phyloP scores from a whole-genome alignment of 139 green algal genomes.

The Tetradesmus obliquus region DNA sequence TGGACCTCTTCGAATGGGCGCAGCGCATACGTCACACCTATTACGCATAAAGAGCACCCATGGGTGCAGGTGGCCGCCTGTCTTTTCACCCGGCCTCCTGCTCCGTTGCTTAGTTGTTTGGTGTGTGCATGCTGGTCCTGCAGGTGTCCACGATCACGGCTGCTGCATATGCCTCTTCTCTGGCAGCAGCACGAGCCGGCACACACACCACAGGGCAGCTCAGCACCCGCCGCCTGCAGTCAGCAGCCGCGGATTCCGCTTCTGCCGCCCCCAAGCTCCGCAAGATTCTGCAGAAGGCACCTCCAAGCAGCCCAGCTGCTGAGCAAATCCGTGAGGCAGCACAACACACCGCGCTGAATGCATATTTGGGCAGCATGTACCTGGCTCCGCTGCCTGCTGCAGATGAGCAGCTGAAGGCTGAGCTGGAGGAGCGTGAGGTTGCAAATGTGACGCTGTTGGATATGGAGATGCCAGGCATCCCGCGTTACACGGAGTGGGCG shows the following conservation, averaged over 20 bases:
- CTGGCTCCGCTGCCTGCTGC: neutral
- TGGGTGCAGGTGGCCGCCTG: too few relatives aligned
- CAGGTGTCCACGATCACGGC: slow-evolving; percentile 23
- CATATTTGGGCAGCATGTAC: neutral
- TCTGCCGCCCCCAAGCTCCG: neutral
- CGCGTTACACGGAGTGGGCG: neutral
- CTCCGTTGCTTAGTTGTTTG: too few relatives aligned
- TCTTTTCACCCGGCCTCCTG: too few relatives aligned
- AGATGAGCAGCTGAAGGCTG: neutral
- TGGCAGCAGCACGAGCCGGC: neutral
- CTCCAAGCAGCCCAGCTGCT: neutral
- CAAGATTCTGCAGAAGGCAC: neutral
- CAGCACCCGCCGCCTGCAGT: neutral
- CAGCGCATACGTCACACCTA: too few relatives aligned
- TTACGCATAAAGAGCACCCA: too few relatives aligned
- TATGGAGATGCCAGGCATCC: neutral
- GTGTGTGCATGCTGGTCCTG: neutral
- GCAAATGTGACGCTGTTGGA: neutral
- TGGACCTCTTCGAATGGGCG: neutral
- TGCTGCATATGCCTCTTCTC: neutral
- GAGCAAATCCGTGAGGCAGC: neutral
- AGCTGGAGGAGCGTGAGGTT: neutral
- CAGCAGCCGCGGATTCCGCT: neutral
- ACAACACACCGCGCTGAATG: neutral
- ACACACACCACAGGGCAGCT: neutral